Conservation (phyloP, 257 asterid species). For the Coffea eugenioides region DNA sequence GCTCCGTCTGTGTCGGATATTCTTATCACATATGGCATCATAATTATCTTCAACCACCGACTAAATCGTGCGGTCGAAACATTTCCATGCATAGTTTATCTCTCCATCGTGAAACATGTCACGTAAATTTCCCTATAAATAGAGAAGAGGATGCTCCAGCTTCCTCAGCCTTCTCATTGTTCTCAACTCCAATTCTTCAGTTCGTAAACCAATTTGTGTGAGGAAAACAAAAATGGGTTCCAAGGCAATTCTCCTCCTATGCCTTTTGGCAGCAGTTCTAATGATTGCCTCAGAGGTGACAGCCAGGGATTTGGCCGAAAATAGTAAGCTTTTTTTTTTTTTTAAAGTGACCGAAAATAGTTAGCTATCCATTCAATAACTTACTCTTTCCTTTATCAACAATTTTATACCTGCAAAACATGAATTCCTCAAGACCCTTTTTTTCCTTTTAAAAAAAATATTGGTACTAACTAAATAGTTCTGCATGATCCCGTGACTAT, state of each 20-base stretch:
- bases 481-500: too few relatives aligned
- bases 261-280: neutral
- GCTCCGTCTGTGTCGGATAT: too few relatives aligned
- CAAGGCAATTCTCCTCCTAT: neutral
- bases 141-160: neutral
- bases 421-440: too few relatives aligned
- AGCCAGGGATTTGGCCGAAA: neutral
- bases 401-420: too few relatives aligned
- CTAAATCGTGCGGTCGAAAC: too few relatives aligned
- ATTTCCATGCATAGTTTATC: too few relatives aligned
- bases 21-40: too few relatives aligned
- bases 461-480: too few relatives aligned
- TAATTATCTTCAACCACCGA: too few relatives aligned
- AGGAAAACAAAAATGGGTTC: neutral
- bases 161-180: neutral
- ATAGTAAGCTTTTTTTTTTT: too few relatives aligned
- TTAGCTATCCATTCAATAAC: neutral
- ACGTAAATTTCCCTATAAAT: neutral
- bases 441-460: too few relatives aligned
- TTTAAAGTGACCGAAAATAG: neutral
- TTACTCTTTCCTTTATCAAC: neutral
- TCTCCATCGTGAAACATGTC: neutral
- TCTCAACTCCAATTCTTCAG: neutral
- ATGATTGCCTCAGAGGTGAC: neutral
- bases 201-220: neutral